Evolutionary conservation across 116 monocot species (phyloP), one percentile per base, ranked within the genome.

Genomic region (Thalassia testudinum): DNA sequence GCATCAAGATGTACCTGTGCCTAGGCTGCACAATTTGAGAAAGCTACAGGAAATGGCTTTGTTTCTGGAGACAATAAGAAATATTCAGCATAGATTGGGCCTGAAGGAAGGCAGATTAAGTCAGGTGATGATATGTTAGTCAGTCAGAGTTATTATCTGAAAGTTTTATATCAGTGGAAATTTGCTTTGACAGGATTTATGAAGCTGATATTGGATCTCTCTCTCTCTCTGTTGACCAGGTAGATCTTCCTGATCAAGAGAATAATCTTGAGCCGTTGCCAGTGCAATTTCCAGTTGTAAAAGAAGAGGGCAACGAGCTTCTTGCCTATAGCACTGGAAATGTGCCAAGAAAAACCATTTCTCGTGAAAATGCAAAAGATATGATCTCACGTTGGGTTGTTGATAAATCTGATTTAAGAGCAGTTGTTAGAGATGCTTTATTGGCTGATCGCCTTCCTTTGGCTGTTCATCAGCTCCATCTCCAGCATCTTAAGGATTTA

Each of bases 381-480:
- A 88, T 84, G 77, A 81, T 95, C 16, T 21, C 48, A 38, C 73
- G 88, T 12, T 88, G 95, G 95, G 70, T 62, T 66, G 49, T 70
- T 37, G 78, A 75, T 65, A 76, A 78, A 52, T 58, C 79, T 52
- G 76, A 88, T 47, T 56, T 82, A 48, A 71, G 61, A 72, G 59
- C 75, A 56, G 72, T 95, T 60, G 95, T 95, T 0, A 74, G 76
- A 79, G 95, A 95, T 65, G 88, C 95, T 59, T 59, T 95, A 67
- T 23, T 62, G 15, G 73, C 76, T 42, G 88, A 76, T 42, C 78
- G 82, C 42, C 85, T 95, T 29, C 95, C 88, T 61, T 62, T 85
- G 54, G 88, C 85, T 13, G 95, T 85, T 57, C 76, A 84, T 60
- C 88, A 85, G 67, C 50, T 95, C 40, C 87, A 84, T 43, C 75